Conservation (phyloP, 495 filamentous ascomycete species). For the Glutinoglossum americanum region DNA sequence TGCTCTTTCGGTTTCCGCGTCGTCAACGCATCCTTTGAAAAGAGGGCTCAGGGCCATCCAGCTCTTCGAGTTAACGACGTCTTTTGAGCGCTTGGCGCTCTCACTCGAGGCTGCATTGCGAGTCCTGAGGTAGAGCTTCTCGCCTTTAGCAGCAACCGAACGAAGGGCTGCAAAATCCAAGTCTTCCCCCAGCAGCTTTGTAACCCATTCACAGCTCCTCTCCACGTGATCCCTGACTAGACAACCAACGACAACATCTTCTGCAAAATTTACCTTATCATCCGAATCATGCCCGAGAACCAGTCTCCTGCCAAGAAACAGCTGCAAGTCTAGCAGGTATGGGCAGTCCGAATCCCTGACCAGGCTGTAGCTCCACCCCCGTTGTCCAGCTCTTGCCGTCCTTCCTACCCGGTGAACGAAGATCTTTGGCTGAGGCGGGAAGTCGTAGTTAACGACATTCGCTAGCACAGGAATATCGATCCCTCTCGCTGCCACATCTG, state of each 20-base stretch:
- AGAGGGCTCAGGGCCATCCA: slow-evolving; percentile 54
- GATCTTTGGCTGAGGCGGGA: slow-evolving; percentile 88
- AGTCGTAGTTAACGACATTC: slow-evolving; percentile 98
- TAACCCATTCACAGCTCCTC: slow-evolving; percentile 53
- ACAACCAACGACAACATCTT: slow-evolving; percentile 60
- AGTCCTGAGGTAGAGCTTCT: slow-evolving; percentile 77
- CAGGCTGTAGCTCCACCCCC: slow-evolving; percentile 87
- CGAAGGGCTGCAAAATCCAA: slow-evolving; percentile 49
- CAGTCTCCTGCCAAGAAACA: slow-evolving; percentile 69
- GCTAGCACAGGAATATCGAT: slow-evolving; percentile 93
- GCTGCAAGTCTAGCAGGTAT: slow-evolving; percentile 83
- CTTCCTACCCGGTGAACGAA: slow-evolving; percentile 92
- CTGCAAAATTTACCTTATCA: slow-evolving; percentile 41
- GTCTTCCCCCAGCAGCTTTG: slow-evolving; percentile 50
- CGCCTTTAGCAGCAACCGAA: slow-evolving; percentile 61
- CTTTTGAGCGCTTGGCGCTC: slow-evolving; percentile 66
- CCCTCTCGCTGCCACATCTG: slow-evolving; percentile 88
- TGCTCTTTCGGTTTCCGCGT: slow-evolving; percentile 46
- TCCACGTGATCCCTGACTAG: slow-evolving; percentile 49
- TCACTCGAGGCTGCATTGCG: slow-evolving; percentile 71
- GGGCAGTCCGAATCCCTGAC: slow-evolving; percentile 67
- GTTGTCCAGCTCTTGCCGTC: slow-evolving; percentile 77
- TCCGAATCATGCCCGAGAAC: slow-evolving; percentile 37
- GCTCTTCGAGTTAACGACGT: slow-evolving; percentile 40
- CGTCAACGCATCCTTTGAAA: slow-evolving; percentile 44